Conservation (phyloP, 768 basidiomycete genomes). For the Amanita jacksonii region DNA sequence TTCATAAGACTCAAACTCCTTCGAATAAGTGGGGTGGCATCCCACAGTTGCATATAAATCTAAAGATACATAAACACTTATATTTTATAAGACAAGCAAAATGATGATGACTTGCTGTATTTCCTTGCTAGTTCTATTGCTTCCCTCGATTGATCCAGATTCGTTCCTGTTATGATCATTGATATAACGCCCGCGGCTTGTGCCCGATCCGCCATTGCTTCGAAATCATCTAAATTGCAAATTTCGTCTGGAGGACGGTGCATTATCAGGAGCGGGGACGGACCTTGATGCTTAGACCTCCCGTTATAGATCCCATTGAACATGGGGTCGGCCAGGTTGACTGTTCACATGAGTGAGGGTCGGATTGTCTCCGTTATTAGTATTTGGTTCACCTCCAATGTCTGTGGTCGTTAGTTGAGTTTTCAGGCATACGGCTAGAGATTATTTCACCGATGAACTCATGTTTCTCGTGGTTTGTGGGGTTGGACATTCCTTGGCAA, state of each 20-base stretch:
- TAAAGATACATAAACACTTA: constrained; percentile 14
- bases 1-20: constrained; percentile 50
- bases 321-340: constrained; percentile 42
- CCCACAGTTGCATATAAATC: constrained; percentile 69
- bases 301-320: constrained; percentile 45
- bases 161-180: constrained; percentile 73
- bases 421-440: too few relatives aligned
- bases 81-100: constrained; percentile 4
- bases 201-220: constrained; percentile 46
- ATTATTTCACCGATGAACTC: constrained; percentile 1
- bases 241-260: neutral
- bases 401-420: too few relatives aligned
- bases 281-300: constrained; percentile 41
- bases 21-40: constrained; percentile 70
- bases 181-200: constrained; percentile 50
- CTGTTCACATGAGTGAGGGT: constrained; percentile 2
- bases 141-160: constrained; percentile 48
- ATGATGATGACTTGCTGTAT: constrained; percentile 29
- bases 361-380: neutral
- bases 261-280: neutral
- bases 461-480: neutral
- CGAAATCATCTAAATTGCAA: constrained; percentile 46
- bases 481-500: too few relatives aligned
- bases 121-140: constrained; percentile 54
- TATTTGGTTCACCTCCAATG: constrained; percentile 1